These are phyloP conservation scores for Metarhizium humberi DNA, from an alignment of 2,329 filamentous ascomycete genomes.

Conservation along the genomic window DNA sequence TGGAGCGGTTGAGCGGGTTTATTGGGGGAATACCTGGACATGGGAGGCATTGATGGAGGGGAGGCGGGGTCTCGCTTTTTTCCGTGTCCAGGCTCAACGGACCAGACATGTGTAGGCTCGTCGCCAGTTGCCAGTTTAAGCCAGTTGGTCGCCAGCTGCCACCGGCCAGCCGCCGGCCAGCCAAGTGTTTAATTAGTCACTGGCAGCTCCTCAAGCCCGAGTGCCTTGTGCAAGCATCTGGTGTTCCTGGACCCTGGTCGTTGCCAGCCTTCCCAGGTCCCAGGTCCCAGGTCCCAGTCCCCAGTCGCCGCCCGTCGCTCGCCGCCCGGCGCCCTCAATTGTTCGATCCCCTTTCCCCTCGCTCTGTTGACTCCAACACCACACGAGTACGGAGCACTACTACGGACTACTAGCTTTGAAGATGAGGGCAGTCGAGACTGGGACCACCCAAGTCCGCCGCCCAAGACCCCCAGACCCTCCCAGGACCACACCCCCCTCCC, in stretches of 20 bases:
- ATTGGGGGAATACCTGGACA: too few species aligned
- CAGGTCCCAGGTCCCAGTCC: too few species aligned
- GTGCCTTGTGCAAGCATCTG: neutral
- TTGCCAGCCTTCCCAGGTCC: neutral
- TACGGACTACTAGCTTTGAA: neutral
- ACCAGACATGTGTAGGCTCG: too few species aligned
- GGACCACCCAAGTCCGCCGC: neutral
- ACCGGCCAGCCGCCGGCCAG: too few species aligned
- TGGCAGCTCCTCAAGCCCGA: neutral
- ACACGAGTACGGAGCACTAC: neutral
- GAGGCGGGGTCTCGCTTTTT: too few species aligned
- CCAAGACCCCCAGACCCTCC: neutral
- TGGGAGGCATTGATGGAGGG: too few species aligned
- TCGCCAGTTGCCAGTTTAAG: too few species aligned
- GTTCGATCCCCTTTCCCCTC: neutral
- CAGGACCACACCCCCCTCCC: neutral
- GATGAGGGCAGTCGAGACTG: neutral
- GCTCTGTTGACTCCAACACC: neutral
- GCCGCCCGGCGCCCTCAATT: neutral
- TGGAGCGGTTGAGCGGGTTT: too few species aligned
- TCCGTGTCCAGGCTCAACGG: too few species aligned
- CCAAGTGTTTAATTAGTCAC: neutral
- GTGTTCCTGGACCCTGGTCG: neutral
- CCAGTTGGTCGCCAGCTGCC: too few species aligned
- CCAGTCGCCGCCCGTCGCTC: neutral